Conservation (phyloP, 495 filamentous ascomycete species). For the Staphylotrichum longicolle region DNA sequence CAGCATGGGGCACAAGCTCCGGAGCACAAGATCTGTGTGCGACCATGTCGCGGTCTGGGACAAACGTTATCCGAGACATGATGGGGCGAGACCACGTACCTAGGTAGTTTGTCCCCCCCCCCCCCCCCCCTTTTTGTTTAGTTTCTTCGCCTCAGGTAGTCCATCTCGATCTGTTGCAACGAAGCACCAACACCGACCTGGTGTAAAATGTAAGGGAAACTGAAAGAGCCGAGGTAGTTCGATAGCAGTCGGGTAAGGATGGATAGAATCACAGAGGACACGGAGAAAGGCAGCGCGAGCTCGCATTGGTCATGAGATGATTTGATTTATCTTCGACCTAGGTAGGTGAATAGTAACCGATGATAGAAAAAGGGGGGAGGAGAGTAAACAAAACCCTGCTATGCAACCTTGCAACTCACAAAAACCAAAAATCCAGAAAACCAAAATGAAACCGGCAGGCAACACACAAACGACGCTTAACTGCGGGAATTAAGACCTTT, state of each 20-base stretch:
- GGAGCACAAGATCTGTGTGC: constrained; percentile 14
- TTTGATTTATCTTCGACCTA: no score
- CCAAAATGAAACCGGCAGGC: background rate
- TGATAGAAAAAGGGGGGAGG: background rate
- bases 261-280: no score
- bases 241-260: no score
- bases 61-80: constrained; percentile 17
- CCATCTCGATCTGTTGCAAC: no score
- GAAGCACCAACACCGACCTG: no score
- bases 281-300: no score
- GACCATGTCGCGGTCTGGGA: constrained; percentile 9
- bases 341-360: background rate
- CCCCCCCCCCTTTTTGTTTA: no score
- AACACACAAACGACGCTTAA: background rate
- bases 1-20: background rate
- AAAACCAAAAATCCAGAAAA: background rate
- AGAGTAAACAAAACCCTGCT: background rate
- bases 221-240: no score
- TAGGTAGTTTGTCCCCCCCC: background rate
- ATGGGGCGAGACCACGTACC: background rate
- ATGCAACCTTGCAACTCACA: background rate
- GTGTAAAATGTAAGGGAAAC: no score
- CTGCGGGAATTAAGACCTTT: background rate
- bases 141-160: no score
- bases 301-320: no score